phyloP scores from a whole-genome alignment of 179 eudicot genomes.

The Sideroxylon spinosum region DNA sequence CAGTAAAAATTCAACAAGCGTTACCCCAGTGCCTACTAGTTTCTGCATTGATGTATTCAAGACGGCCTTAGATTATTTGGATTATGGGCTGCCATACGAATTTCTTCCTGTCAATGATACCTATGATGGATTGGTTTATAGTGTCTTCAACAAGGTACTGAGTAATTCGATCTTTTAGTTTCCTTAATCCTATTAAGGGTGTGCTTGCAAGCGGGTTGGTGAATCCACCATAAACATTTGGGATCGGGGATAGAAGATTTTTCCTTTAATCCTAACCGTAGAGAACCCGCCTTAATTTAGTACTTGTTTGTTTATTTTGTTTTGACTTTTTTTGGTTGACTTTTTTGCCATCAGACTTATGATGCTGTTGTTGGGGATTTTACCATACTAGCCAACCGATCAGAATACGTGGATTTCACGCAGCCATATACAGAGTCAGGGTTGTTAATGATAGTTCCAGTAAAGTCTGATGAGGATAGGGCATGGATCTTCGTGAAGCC shows the following conservation, averaged over 20 bases:
- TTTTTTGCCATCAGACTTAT: slow-evolving; percentile 20
- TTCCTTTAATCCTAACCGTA: not conserved
- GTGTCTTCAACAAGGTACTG: slow-evolving; percentile 37
- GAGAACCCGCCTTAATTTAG: not conserved
- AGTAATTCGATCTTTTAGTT: slow-evolving; percentile 8
- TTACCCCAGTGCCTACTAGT: slow-evolving; percentile 15
- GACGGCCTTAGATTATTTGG: slow-evolving; percentile 23
- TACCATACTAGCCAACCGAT: slow-evolving; percentile 36
- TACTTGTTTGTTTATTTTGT: not conserved
- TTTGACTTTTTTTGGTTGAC: not conserved
- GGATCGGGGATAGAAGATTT: not conserved
- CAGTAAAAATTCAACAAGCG: not conserved
- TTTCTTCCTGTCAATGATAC: slow-evolving; percentile 29
- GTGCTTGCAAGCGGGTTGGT: no score
- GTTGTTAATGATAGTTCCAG: slow-evolving; percentile 41
- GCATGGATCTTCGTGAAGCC: slow-evolving; percentile 47
- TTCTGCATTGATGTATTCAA: slow-evolving; percentile 38
- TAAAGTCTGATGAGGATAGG: slow-evolving; percentile 13
- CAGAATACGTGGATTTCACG: slow-evolving; percentile 38
- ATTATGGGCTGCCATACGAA: slow-evolving; percentile 34
- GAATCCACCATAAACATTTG: no score
- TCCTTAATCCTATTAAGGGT: not conserved
- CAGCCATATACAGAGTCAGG: slow-evolving; percentile 42
- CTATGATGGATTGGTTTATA: slow-evolving; percentile 36
- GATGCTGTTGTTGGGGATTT: slow-evolving; percentile 46